phyloP scores from a whole-genome alignment of 331 rosid genomes.

The Quercus lobata region DNA sequence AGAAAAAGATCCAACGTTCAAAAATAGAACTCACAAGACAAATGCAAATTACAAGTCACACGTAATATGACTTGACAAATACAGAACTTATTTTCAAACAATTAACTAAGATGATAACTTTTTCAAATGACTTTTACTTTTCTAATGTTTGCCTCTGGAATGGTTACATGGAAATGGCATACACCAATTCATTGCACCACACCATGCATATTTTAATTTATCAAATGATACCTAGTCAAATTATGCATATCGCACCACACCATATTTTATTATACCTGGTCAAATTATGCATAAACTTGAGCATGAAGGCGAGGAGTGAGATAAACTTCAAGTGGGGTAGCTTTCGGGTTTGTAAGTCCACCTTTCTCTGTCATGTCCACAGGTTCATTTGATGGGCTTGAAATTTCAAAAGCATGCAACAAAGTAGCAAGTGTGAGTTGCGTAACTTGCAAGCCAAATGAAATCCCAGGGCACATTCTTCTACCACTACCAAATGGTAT shows the following conservation, averaged over 20 bases:
- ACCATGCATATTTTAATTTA: not conserved
- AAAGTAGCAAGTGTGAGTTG: constrained; percentile 30
- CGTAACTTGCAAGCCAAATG: constrained; percentile 20
- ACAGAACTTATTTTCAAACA: no score
- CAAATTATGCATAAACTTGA: not conserved
- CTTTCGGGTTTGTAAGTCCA: constrained; percentile 27
- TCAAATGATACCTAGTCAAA: not conserved
- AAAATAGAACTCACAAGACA: no score
- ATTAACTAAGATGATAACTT: no score
- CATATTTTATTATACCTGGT: not conserved
- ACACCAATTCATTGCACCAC: not conserved
- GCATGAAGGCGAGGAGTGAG: constrained; percentile 13
- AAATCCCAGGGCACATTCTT: constrained; percentile 42
- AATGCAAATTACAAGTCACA: no score
- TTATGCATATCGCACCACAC: no score
- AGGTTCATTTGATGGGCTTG: constrained; percentile 12
- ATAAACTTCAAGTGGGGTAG: constrained; percentile 29
- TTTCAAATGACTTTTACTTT: no score
- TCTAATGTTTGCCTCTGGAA: no score
- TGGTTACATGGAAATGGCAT: not conserved
- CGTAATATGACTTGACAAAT: no score
- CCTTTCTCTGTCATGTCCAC: constrained; percentile 32
- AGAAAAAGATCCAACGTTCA: no score
- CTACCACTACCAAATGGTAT: constrained; percentile 57
- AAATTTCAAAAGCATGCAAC: constrained; percentile 38